phyloP scores from a whole-genome alignment of 1,139 yeast species.

The Debaryomyces robertsiae region DNA sequence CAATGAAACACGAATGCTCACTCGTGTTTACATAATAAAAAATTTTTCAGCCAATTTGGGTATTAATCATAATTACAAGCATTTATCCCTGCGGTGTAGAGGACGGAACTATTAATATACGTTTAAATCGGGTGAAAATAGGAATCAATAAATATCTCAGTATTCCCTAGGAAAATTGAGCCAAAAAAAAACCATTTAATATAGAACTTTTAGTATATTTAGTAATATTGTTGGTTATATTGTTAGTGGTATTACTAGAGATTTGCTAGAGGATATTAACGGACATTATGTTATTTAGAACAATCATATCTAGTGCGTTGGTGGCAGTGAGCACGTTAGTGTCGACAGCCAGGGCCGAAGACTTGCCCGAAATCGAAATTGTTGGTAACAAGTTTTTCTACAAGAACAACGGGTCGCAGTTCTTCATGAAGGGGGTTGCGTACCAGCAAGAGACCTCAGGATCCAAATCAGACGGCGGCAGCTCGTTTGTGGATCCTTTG shows the following conservation, averaged over 20 bases:
- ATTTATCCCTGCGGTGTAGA: conserved; percentile 1
- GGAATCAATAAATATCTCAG: conserved; percentile 5
- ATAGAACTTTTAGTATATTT: too few relatives aligned
- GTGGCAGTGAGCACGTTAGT: conserved; percentile 25
- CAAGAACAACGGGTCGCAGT: conserved; percentile 49
- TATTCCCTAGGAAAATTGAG: not conserved
- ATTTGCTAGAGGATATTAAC: not conserved
- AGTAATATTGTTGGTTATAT: too few relatives aligned
- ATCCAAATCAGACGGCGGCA: conserved; percentile 31
- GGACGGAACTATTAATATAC: conserved; percentile 5
- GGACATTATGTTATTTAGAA: conserved; percentile 41
- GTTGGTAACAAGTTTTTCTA: conserved; percentile 50
- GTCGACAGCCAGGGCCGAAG: conserved; percentile 19
- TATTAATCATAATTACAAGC: conserved; percentile 4
- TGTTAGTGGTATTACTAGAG: not conserved
- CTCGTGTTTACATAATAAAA: conserved; percentile 12
- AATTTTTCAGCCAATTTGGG: conserved; percentile 11
- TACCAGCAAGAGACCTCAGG: conserved; percentile 47
- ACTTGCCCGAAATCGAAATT: conserved; percentile 42
- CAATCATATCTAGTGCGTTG: conserved; percentile 32
- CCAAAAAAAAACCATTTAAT: too few relatives aligned
- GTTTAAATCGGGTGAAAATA: not conserved
- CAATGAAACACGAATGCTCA: conserved; percentile 8
- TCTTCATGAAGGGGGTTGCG: conserved; percentile 49
- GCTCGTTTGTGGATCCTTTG: conserved; percentile 67